Conservation (phyloP, 1,139 yeast species). For the Pichia sp. region DNA sequence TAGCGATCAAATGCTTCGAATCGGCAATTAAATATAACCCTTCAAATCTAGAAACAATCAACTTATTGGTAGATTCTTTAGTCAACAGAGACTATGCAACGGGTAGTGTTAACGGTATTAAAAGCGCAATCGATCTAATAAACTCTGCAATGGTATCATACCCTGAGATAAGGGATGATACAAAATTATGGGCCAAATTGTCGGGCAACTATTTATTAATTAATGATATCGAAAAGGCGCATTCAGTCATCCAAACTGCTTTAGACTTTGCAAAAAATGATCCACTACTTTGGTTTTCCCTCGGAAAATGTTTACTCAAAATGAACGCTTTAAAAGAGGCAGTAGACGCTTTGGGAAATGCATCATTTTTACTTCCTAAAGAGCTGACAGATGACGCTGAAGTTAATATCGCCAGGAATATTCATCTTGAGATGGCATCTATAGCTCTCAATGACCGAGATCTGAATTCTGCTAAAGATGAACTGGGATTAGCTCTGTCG, state of each 20-base stretch:
- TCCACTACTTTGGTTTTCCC: constrained; percentile 43
- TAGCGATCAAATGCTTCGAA: constrained; percentile 46
- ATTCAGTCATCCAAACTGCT: constrained; percentile 44
- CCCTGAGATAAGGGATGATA: constrained; percentile 35
- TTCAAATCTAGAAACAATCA: constrained; percentile 38
- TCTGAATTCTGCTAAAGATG: constrained; percentile 44
- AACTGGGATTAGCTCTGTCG: constrained; percentile 45
- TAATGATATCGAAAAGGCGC: constrained; percentile 50
- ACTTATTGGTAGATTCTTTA: constrained; percentile 35
- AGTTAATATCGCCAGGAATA: constrained; percentile 46
- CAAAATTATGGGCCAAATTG: constrained; percentile 43
- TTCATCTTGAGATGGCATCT: constrained; percentile 52
- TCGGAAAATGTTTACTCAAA: constrained; percentile 43
- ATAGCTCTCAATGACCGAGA: constrained; percentile 50
- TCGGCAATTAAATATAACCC: constrained; percentile 45
- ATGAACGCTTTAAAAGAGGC: constrained; percentile 44
- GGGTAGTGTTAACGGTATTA: constrained; percentile 39
- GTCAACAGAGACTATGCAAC: constrained; percentile 23
- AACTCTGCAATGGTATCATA: constrained; percentile 38
- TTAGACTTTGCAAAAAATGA: constrained; percentile 40
- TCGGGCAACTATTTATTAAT: constrained; percentile 46
- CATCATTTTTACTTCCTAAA: constrained; percentile 34
- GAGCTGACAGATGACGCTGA: constrained; percentile 39
- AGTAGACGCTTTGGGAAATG: constrained; percentile 41
- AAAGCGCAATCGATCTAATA: constrained; percentile 42